phyloP scores from a whole-genome alignment of 1,284 basidiomycete genomes.

The Hemileia vastatrix region DNA sequence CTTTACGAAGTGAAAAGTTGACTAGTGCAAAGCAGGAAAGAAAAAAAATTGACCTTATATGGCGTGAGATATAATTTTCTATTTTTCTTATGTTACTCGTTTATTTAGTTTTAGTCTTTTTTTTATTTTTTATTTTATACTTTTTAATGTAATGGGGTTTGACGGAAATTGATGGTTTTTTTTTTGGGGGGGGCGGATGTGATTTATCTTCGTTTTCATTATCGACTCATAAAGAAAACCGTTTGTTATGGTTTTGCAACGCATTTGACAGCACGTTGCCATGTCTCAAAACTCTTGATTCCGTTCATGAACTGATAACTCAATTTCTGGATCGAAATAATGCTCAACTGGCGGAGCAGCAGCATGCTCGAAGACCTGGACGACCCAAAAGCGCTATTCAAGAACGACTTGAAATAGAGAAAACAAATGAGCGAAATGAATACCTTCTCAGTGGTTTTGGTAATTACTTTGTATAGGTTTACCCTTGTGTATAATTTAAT shows the following conservation, averaged over 20 bases:
- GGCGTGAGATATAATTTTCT: not conserved
- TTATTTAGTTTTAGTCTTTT: not conserved
- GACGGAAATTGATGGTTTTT: no score
- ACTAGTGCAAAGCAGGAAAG: slow-evolving; percentile 11
- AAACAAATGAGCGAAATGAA: not conserved
- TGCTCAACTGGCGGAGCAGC: not conserved
- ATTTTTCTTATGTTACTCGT: not conserved
- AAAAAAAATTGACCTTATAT: slow-evolving; percentile 2
- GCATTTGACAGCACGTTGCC: not conserved
- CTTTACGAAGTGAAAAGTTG: slow-evolving; percentile 12
- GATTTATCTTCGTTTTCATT: no score
- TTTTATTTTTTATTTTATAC: not conserved
- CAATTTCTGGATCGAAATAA: slow-evolving; percentile 3
- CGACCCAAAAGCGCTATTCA: not conserved
- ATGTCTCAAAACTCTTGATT: not conserved
- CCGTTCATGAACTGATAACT: slow-evolving; percentile 7
- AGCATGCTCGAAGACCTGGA: not conserved
- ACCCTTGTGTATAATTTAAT: not conserved
- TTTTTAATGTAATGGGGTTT: no score
- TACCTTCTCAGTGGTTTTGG: slow-evolving; percentile 8
- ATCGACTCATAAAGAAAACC: not conserved
- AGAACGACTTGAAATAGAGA: slow-evolving; percentile 1
- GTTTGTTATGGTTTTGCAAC: not conserved
- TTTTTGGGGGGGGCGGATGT: no score
- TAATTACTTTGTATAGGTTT: not conserved